phyloP scores from a whole-genome alignment of 2,329 filamentous ascomycete species.

The Colletotrichum sp. region DNA sequence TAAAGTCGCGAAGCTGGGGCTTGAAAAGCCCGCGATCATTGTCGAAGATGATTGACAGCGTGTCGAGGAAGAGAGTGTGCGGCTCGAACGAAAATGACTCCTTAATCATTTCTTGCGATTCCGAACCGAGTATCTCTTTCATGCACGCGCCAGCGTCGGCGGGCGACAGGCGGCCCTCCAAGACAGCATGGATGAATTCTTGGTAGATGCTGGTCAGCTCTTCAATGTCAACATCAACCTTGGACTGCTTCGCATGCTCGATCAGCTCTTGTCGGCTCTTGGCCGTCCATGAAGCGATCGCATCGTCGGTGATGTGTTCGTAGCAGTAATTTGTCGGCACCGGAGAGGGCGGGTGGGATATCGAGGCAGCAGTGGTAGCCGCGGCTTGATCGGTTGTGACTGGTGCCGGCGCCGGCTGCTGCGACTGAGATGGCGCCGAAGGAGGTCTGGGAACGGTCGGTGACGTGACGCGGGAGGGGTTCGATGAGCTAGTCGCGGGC shows the following conservation, averaged over 20 bases:
- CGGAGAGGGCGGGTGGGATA: constrained; percentile 33
- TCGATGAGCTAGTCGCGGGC: constrained; percentile 5
- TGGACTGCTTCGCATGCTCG: constrained; percentile 67
- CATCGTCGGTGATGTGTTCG: constrained; percentile 74
- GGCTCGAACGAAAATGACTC: constrained; percentile 62
- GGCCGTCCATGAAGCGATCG: constrained; percentile 70
- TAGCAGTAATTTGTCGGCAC: constrained; percentile 67
- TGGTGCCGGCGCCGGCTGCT: constrained; percentile 31
- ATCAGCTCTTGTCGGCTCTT: constrained; percentile 70
- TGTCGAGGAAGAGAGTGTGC: constrained; percentile 80
- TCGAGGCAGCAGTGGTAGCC: constrained; percentile 20
- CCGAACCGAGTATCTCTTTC: constrained; percentile 72
- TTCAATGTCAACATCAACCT: constrained; percentile 70
- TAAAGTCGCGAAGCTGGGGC: constrained; percentile 67
- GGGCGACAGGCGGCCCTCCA: constrained; percentile 72
- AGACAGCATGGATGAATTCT: constrained; percentile 79
- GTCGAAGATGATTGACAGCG: constrained; percentile 79
- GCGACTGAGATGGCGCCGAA: constrained; percentile 27
- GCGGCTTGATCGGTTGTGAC: constrained; percentile 25
- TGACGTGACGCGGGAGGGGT: constrained; percentile 7
- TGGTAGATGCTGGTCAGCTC: constrained; percentile 78
- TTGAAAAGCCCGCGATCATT: constrained; percentile 60
- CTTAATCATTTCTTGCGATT: constrained; percentile 54
- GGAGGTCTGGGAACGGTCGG: constrained; percentile 13
- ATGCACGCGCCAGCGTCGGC: constrained; percentile 74